Base-by-base conservation (phyloP, 306 rosid species). In the Cicer chorassanicum region DNA sequence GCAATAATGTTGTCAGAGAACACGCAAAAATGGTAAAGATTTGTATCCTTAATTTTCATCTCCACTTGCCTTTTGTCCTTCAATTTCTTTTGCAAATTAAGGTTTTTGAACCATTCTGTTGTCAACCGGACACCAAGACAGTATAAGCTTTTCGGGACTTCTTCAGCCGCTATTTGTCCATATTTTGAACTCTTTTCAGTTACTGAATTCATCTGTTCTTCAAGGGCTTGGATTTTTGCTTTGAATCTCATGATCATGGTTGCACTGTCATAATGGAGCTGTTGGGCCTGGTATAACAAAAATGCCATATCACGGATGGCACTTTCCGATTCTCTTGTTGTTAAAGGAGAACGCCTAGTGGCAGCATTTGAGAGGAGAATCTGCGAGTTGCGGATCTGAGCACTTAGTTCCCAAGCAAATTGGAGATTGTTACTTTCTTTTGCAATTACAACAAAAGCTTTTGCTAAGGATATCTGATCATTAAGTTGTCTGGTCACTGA, bases 131-230 rank as follows among this genome's bases (percentile, higher is more conserved):
- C 89, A 79, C 97, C 97, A 55, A 92, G 96, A 82, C 97, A 92
- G 70, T 84, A 92, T 4, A 92, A 82, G 80, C 96, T 87, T 78
- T 92, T 92, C 0, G 97, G 97, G 51, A 90, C 90, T 84, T 92
- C 97, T 82, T 92, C 96, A 59, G 97, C 97, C 62, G 97, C 97
- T 74, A 92, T 90, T 75, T 92, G 97, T 59, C 97, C 97, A 74
- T 87, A 92, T 70, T 92, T 92, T 14, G 91, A 85, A 80, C 97
- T 92, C 87, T 92, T 92, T 51, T 92, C 97, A 60, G 46, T 85
- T n/a, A 88, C 89, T 54, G 87, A 84, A 77, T 85, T 88, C 87
- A 84, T 82, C 69, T 92, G 97, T 82, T 92, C 97, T 41, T 92
- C 97, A 6, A 92, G 89, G 64, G 84, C 46, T 87, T 90, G 97